phyloP scores from a whole-genome alignment of 352 stramenopile species.

The Thraustochytrium striatum region DNA sequence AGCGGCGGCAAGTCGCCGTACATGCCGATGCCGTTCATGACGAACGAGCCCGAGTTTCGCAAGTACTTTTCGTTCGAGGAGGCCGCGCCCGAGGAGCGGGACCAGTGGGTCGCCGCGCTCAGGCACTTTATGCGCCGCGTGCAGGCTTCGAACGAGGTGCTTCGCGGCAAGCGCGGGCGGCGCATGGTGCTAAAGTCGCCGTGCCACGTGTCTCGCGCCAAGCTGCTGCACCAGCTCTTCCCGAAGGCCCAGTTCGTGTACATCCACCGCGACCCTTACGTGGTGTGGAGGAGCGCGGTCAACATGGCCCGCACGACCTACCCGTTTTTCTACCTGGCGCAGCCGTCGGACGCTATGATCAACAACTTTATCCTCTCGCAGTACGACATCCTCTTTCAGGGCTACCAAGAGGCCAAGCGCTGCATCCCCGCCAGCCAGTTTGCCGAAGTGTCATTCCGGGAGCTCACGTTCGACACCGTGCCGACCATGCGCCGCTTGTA shows the following conservation, averaged over 20 bases:
- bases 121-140: constrained; percentile 38
- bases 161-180: neutral
- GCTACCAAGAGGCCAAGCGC: constrained; percentile 37
- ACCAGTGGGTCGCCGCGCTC: constrained; percentile 44
- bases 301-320: constrained; percentile 54
- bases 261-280: constrained; percentile 54
- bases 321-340: constrained; percentile 52
- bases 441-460: neutral
- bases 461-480: neutral
- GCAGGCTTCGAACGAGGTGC: constrained; percentile 31
- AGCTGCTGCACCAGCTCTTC: constrained; percentile 52
- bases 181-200: constrained; percentile 52
- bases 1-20: constrained; percentile 55
- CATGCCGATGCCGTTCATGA: constrained; percentile 59
- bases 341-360: constrained; percentile 50
- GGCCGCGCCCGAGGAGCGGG: constrained; percentile 40
- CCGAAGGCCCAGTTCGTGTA: constrained; percentile 55
- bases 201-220: constrained; percentile 44
- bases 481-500: constrained; percentile 20
- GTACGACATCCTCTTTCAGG: constrained; percentile 51
- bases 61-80: constrained; percentile 51
- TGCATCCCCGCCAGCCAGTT: constrained; percentile 26
- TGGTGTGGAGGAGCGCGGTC: constrained; percentile 49
- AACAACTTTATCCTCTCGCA: constrained; percentile 53
- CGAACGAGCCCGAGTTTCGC: constrained; percentile 48